phyloP scores from a whole-genome alignment of 768 basidiomycete genomes.

The Phylloporus rhodoxanthus region DNA sequence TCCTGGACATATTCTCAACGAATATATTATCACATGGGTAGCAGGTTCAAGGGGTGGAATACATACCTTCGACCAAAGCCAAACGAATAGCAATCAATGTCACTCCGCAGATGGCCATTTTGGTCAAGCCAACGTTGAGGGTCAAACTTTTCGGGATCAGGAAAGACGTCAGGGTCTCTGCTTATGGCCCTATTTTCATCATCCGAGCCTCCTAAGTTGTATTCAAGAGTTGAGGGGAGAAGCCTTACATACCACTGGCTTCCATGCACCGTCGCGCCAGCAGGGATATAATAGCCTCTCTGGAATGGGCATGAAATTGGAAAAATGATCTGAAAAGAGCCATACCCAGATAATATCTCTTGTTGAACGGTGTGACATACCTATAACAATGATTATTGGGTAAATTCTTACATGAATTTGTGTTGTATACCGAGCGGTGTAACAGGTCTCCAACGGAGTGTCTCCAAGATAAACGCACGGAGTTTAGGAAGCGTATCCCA shows the following conservation, averaged over 20 bases:
- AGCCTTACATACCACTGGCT: slow-evolving; percentile 16
- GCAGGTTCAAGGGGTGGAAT: too few relatives aligned
- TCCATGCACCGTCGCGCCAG: slow-evolving; percentile 18
- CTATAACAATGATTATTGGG: neutral
- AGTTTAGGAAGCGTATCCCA: slow-evolving; percentile 30
- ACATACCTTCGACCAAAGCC: slow-evolving; percentile 45
- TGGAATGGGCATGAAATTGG: neutral
- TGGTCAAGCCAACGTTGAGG: slow-evolving; percentile 50
- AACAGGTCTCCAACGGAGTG: slow-evolving; percentile 36
- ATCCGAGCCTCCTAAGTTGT: too few relatives aligned
- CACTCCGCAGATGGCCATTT: slow-evolving; percentile 41
- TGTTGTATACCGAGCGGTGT: slow-evolving; percentile 18
- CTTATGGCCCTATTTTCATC: slow-evolving; percentile 39
- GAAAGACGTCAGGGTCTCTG: slow-evolving; percentile 50
- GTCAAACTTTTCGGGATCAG: slow-evolving; percentile 51
- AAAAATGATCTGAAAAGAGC: neutral
- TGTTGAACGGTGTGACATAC: slow-evolving; percentile 58
- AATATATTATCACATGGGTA: neutral
- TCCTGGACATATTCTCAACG: slow-evolving; percentile 51
- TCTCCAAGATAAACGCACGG: slow-evolving; percentile 34
- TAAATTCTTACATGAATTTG: too few relatives aligned
- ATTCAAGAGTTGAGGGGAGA: neutral
- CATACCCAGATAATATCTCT: slow-evolving; percentile 57
- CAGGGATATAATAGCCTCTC: slow-evolving; percentile 21
- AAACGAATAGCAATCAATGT: slow-evolving; percentile 44